Conservation (phyloP, 306 rosid species). For the Prosopis cineraria region DNA sequence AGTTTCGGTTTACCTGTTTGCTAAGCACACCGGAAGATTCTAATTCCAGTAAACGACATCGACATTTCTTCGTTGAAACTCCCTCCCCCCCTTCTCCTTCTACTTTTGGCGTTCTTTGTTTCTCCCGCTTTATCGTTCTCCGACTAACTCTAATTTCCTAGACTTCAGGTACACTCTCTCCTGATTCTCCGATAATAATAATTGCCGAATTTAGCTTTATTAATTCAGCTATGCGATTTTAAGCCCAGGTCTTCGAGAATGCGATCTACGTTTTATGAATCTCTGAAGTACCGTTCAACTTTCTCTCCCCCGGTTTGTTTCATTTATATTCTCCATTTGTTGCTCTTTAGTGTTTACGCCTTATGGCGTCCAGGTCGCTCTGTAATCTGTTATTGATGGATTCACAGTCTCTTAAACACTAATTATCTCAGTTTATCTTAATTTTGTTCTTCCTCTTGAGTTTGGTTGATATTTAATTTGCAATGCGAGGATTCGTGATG, state of each 20-base stretch:
- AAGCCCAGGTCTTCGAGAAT: not conserved
- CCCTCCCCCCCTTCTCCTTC: not conserved
- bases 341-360: not conserved
- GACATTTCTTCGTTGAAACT: conserved; percentile 32
- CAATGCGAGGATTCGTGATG: not conserved
- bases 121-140: conserved; percentile 13
- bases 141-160: conserved; percentile 12
- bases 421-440: not conserved
- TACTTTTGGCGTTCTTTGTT: not conserved
- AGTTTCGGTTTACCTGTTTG: not conserved
- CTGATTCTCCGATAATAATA: not conserved
- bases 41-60: conserved; percentile 35
- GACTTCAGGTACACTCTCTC: conserved; percentile 18
- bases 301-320: not conserved
- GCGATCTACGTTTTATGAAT: not conserved
- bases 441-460: not conserved
- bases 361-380: not conserved
- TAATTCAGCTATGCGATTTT: not conserved
- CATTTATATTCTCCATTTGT: not conserved
- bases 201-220: not conserved
- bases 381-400: not conserved
- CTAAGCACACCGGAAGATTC: conserved; percentile 37
- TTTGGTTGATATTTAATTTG: conserved; percentile 2
- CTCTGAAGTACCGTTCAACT: not conserved
- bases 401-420: too few species aligned